phyloP scores from a whole-genome alignment of 1,284 basidiomycete species.

The Malassezia pachydermatis region DNA sequence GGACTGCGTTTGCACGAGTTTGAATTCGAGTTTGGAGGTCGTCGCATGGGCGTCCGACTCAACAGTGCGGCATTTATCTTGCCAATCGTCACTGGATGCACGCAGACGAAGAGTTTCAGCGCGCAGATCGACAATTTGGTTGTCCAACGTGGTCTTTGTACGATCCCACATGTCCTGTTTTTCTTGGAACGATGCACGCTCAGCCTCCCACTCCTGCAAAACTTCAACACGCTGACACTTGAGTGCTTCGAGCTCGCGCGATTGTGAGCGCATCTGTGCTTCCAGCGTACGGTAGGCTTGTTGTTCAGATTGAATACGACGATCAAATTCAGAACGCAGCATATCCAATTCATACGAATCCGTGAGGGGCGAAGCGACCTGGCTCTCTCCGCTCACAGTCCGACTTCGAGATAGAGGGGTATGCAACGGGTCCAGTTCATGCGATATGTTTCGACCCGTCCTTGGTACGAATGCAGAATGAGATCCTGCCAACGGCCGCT shows the following conservation, averaged over 20 bases:
- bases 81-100: conserved; percentile 16
- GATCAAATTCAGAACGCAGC: conserved; percentile 31
- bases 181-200: conserved; percentile 20
- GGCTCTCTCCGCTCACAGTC: neutral
- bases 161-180: conserved; percentile 23
- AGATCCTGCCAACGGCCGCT: conserved; percentile 20
- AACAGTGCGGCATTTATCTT: conserved; percentile 1
- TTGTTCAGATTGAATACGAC: conserved; percentile 26
- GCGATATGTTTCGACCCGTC: conserved; percentile 11
- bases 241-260: conserved; percentile 34
- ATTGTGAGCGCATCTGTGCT: conserved; percentile 25
- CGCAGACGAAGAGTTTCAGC: conserved; percentile 21
- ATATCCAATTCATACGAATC: conserved; percentile 27
- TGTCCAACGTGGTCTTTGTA: conserved; percentile 19
- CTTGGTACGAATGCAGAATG: conserved; percentile 23
- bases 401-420: conserved; percentile 18
- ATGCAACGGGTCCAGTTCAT: conserved; percentile 15
- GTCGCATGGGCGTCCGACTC: conserved; percentile 9
- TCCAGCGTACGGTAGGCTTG: conserved; percentile 35
- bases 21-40: conserved; percentile 16
- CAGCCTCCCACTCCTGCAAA: conserved; percentile 35
- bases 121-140: conserved; percentile 22
- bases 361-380: neutral
- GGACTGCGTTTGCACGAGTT: conserved; percentile 17
- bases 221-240: conserved; percentile 35